Evolutionary conservation across 2,329 filamentous ascomycete genomes (phyloP).

Genomic region (Pestalotiopsis sp.): DNA sequence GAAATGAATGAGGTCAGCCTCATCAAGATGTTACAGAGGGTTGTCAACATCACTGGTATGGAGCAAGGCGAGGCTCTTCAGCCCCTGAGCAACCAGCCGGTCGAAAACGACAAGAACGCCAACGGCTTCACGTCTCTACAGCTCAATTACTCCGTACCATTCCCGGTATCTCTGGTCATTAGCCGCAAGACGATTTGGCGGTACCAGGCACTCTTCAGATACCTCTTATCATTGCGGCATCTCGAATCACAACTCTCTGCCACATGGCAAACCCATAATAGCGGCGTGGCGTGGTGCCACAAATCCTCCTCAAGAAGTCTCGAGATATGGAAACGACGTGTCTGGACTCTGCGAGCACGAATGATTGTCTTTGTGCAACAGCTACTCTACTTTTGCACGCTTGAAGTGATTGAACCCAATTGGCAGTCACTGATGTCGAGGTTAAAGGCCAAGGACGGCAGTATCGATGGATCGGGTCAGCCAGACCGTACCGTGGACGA

Average conservation of each 20-base stretch:
- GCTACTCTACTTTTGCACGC: slow-evolving; percentile 93
- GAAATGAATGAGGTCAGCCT: slow-evolving; percentile 95
- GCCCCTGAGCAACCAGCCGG: slow-evolving; percentile 66
- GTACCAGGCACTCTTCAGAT: slow-evolving; percentile 95
- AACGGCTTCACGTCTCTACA: slow-evolving; percentile 90
- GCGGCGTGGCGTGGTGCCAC: slow-evolving; percentile 80
- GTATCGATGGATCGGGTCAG: slow-evolving; percentile 41
- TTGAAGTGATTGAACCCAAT: slow-evolving; percentile 97
- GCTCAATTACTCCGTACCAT: slow-evolving; percentile 91
- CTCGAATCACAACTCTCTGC: slow-evolving; percentile 84
- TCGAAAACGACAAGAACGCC: slow-evolving; percentile 85
- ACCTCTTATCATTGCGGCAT: slow-evolving; percentile 86
- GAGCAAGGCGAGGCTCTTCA: slow-evolving; percentile 86
- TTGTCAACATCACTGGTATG: slow-evolving; percentile 94
- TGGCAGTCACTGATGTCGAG: slow-evolving; percentile 94
- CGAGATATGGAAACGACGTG: slow-evolving; percentile 89
- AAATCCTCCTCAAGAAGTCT: slow-evolving; percentile 72
- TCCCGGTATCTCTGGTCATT: slow-evolving; percentile 93
- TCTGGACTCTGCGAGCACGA: slow-evolving; percentile 87
- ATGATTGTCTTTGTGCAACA: slow-evolving; percentile 99
- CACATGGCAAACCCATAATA: slow-evolving; percentile 89
- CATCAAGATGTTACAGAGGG: slow-evolving; percentile 91
- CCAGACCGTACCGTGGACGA: slow-evolving; percentile 84
- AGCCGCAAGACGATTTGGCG: slow-evolving; percentile 95
- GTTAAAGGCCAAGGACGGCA: slow-evolving; percentile 65